These are phyloP conservation scores for Syzygium malaccense DNA, from an alignment of 441 rosid species.

Conservation along the genomic window DNA sequence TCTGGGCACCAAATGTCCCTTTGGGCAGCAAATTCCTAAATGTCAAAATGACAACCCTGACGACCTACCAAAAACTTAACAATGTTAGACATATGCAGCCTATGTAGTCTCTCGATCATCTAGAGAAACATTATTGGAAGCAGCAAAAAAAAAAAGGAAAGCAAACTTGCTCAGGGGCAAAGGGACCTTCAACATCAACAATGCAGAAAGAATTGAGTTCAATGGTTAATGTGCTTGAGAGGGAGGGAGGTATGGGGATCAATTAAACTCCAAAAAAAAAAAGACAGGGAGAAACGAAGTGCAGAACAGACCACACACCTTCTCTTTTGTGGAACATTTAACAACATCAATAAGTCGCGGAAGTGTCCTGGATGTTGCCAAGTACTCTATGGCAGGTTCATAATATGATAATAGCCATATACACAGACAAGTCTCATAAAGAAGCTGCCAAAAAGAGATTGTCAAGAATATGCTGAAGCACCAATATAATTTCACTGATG, in stretches of 20 bases:
- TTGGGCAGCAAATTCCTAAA: slow-evolving; percentile 80
- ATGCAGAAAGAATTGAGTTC: not conserved
- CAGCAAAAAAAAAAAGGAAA: not conserved
- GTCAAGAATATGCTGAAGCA: not conserved
- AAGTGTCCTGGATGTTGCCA: slow-evolving; percentile 86
- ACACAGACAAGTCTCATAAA: slow-evolving; percentile 94
- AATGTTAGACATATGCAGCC: not conserved
- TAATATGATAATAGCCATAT: slow-evolving; percentile 94
- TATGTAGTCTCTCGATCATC: not conserved
- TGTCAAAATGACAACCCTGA: slow-evolving; percentile 83
- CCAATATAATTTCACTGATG: not conserved
- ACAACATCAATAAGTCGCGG: slow-evolving; percentile 79
- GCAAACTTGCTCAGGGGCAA: not conserved
- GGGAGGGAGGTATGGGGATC: not conserved
- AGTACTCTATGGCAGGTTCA: slow-evolving; percentile 80
- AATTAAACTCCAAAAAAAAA: not conserved
- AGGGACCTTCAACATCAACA: not conserved
- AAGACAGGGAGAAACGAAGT: not conserved
- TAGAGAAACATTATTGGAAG: not conserved
- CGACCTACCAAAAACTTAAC: slow-evolving; percentile 49
- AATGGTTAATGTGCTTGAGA: not conserved
- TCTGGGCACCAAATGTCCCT: slow-evolving; percentile 90
- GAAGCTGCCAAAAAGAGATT: slow-evolving; percentile 51
- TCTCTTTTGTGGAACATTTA: slow-evolving; percentile 91
- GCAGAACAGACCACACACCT: slow-evolving; percentile 35